Base-by-base conservation (phyloP, 192 early-diverging fungal genomes). In the Pecoramyces ruminantium region DNA sequence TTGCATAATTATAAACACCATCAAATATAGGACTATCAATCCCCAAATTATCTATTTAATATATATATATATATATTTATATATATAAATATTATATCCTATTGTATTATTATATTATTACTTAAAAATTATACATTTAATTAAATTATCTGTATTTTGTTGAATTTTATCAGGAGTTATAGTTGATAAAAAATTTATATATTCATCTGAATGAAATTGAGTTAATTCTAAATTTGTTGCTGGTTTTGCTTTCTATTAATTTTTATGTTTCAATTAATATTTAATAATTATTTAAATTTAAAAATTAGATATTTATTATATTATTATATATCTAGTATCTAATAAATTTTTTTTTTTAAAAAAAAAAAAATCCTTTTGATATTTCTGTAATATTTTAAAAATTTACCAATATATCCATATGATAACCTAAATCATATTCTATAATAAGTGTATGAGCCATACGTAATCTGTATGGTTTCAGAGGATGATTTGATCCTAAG, bases 401-500 rank as follows among this genome's bases (percentile, higher is more conserved):
- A 67, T n/a, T 11, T 67, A 67, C 51, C 51, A 92, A 87, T 80
- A 94, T 89, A 67, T 91, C 88, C 94, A 99, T 95, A 78, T 97
- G 92, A 82, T 96, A 94, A 80, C 96, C 92, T 30, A 99, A 89
- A 0, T 94, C 95, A 84, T 99, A 99, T 42, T 93, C 93, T 78
- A 95, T 87, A 29, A 99, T 92, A 42, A 99, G 87, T 83, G 93
- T 93, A 85, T 99, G 96, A 2, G 95, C 92, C 89, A 99, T 94
- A 79, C 94, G 93, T 82, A 99, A 93, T 81, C 97, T 88, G 34
- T 95, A 92, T 25, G 97, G 97, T 84, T 99, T 99, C 96, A 99
- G 97, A 25, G 94, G 94, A 84, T 99, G 97, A 58, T 94, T 94
- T 78, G 51, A 67, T 67, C 51, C 51, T n/a, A 67, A 27, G 11